Evolutionary conservation across 2,329 filamentous ascomycete species (phyloP), one percentile per base, ranked within the genome.

Genomic region (Beauveria sp.): DNA sequence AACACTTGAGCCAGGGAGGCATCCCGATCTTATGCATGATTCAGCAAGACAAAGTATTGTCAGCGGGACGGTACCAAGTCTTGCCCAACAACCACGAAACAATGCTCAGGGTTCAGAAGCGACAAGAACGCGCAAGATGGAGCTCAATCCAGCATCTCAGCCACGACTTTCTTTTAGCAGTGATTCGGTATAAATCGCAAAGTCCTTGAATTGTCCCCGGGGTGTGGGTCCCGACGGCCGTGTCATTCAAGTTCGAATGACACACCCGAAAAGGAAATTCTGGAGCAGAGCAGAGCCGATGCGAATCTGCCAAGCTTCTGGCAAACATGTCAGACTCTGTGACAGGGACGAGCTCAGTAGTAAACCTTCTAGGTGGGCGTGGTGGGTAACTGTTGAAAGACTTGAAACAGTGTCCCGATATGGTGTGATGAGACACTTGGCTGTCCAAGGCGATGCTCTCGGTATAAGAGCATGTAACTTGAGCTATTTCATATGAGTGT

Each of bases 221-320:
- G 3, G 5, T 26, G 55, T 50, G 31, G 45, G 24, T 50, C 45
- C 45, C 31, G 46, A 14, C 18, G 16, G 45, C 45, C 20, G 14
- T 46, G 26, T 31, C 22, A 26, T 20, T 59, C 28, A 5, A 42
- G 42, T 31, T 61, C 59, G 59, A 61, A 61, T 42, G 50, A 22
- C 18, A 38, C 9, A 55, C 51, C 59, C 43, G 46, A 50, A 61
- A 5, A 49, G 50, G 59, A 34, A 61, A 61, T 55, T 54, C 20
- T 16, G n/a, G 18, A 16, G 31, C 22, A 46, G 28, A 20, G 42
- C 52, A 31, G 31, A 12, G 31, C 31, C 31, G 10, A 34, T 34
- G 48, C 46, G 10, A 50, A 26, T 43, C 31, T 42, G 56, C 56
- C 56, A 59, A 59, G 56, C 31, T 43, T 28, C 5, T 28, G 12